These are phyloP conservation scores for Telfairia occidentalis DNA, from an alignment of 331 rosid genomes.

Conservation along the genomic window DNA sequence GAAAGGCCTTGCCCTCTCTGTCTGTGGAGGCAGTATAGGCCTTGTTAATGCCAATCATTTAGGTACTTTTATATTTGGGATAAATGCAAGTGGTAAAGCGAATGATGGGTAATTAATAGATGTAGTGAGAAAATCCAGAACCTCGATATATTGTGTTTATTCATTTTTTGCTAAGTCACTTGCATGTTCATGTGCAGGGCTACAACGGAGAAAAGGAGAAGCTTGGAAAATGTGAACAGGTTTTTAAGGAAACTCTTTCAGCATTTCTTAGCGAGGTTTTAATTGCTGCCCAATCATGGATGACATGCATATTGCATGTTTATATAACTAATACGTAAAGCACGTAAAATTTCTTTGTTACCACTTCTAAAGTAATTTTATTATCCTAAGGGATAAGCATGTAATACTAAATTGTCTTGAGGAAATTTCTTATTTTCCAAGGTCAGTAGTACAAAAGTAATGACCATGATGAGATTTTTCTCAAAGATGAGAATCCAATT, in stretches of 20 bases:
- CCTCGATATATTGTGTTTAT: not conserved
- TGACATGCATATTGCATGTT: not conserved
- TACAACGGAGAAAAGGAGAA: slow-evolving; percentile 76
- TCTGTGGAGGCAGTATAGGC: not conserved
- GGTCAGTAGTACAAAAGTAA: not conserved
- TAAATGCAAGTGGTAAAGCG: not conserved
- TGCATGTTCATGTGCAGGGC: slow-evolving; percentile 40
- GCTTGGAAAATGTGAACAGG: slow-evolving; percentile 96
- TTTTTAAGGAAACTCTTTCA: slow-evolving; percentile 14
- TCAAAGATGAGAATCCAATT: not conserved
- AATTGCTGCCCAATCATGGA: not conserved
- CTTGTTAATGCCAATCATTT: not conserved
- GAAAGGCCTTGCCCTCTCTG: not conserved
- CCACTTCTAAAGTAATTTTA: not conserved
- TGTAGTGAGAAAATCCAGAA: not conserved
- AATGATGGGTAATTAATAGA: not conserved
- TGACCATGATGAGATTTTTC: not conserved
- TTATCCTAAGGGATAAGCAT: not conserved
- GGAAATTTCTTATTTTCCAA: not conserved
- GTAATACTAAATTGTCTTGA: not conserved
- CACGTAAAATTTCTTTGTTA: not conserved
- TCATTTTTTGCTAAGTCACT: slow-evolving; percentile 16
- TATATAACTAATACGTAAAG: not conserved
- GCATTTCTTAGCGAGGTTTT: slow-evolving; percentile 8
- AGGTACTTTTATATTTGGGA: not conserved